Conservation (phyloP, 768 basidiomycete species). For the Leccinum subgranulosum region DNA sequence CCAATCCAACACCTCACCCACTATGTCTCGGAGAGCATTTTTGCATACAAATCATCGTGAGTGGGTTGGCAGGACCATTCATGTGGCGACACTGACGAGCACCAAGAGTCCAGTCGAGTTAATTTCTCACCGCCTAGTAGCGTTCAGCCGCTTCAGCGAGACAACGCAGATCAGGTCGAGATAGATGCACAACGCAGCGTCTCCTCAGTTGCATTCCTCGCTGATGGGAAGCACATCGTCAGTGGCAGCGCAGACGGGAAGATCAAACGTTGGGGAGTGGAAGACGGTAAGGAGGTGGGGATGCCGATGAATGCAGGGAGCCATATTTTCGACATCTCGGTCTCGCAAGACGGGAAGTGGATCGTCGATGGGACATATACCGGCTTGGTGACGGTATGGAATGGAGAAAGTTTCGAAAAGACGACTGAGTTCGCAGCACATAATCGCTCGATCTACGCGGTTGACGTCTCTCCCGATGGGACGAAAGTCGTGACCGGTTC, state of each 20-base stretch:
- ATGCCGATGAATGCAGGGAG: not conserved
- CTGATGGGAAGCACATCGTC: not conserved
- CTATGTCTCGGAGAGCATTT: not conserved
- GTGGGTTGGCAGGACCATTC: not conserved
- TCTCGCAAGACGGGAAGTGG: not conserved
- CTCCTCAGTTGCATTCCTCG: not conserved
- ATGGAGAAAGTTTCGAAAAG: not conserved
- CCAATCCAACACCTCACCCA: not conserved
- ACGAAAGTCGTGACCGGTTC: slow-evolving; percentile 1
- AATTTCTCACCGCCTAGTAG: not conserved
- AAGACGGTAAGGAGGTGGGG: not conserved
- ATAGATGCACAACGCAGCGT: not conserved
- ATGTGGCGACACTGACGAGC: not conserved
- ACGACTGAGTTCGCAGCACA: not conserved
- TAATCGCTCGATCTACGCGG: not conserved
- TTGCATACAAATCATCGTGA: not conserved
- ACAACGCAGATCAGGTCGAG: not conserved
- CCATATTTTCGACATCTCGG: not conserved
- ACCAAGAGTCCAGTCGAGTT: not conserved
- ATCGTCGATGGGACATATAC: not conserved
- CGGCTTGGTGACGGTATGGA: not conserved
- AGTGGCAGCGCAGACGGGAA: not conserved
- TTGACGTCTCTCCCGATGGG: slow-evolving; percentile 6
- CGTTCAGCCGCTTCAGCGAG: not conserved
- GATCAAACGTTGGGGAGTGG: not conserved